These are phyloP conservation scores for Hydnum rufescens DNA, from an alignment of 768 basidiomycete genomes.

Conservation along the genomic window DNA sequence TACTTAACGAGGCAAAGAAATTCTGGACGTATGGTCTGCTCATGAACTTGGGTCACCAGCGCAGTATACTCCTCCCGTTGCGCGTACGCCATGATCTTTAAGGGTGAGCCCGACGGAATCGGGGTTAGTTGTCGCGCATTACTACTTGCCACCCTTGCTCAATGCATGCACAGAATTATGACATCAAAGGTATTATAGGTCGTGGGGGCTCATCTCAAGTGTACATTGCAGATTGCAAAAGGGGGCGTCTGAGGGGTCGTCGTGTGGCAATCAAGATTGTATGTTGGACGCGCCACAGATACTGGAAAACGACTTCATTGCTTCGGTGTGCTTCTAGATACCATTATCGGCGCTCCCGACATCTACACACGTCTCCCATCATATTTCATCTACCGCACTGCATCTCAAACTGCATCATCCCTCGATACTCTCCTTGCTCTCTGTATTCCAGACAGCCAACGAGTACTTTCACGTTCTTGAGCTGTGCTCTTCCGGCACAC, in stretches of 20 bases:
- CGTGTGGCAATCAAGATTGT: constrained; percentile 28
- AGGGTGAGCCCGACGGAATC: too few relatives aligned
- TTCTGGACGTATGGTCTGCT: too few relatives aligned
- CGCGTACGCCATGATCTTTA: too few relatives aligned
- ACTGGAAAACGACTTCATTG: constrained; percentile 2
- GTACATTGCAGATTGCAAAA: constrained; percentile 25
- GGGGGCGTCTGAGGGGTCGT: constrained; percentile 26
- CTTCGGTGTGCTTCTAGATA: not conserved
- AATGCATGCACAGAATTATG: constrained; percentile 7
- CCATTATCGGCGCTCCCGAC: not conserved
- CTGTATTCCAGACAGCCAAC: constrained; percentile 19
- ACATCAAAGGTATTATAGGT: constrained; percentile 11
- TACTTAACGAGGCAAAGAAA: too few relatives aligned
- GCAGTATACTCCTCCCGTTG: too few relatives aligned
- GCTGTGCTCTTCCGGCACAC: constrained; percentile 24
- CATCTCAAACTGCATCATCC: constrained; percentile 31
- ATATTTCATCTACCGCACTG: constrained; percentile 13
- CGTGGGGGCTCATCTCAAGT: constrained; percentile 16
- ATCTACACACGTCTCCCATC: not conserved
- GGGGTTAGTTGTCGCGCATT: too few relatives aligned
- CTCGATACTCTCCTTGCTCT: constrained; percentile 28
- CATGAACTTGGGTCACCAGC: too few relatives aligned
- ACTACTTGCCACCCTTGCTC: too few relatives aligned
- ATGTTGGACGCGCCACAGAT: not conserved
- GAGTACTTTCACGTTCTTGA: constrained; percentile 26